phyloP scores from a whole-genome alignment of 305 asterid species.

The Fraxinus dipetala region DNA sequence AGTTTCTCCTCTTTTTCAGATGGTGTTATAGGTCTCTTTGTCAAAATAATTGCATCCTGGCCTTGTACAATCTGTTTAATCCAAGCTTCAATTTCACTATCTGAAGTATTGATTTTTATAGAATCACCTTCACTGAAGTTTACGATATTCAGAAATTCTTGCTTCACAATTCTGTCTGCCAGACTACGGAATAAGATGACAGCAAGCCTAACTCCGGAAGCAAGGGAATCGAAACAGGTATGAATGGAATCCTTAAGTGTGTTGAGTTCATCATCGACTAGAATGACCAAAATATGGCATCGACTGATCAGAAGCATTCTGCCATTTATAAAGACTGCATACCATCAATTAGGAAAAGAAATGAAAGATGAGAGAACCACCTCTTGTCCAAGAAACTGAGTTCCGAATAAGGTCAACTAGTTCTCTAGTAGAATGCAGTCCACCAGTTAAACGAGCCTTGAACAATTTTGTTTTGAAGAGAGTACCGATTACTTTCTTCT shows the following conservation, averaged over 20 bases:
- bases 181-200: slow-evolving; percentile 85
- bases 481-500: slow-evolving; percentile 86
- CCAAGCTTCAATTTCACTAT: slow-evolving; percentile 59
- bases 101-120: slow-evolving; percentile 5
- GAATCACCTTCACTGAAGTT: slow-evolving; percentile 32
- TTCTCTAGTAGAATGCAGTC: slow-evolving; percentile 70
- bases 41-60: slow-evolving; percentile 51
- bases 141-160: slow-evolving; percentile 64
- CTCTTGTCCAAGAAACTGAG: slow-evolving; percentile 67
- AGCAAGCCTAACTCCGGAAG: slow-evolving; percentile 88
- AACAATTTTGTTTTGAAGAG: slow-evolving; percentile 67
- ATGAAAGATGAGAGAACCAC: slow-evolving; percentile 29
- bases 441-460: slow-evolving; percentile 70
- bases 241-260: slow-evolving; percentile 62
- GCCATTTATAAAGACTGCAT: background rate
- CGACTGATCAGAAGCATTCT: background rate
- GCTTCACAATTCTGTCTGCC: slow-evolving; percentile 93
- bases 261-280: slow-evolving; percentile 80
- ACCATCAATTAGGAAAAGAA: background rate
- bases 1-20: slow-evolving; percentile 74
- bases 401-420: slow-evolving; percentile 73
- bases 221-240: slow-evolving; percentile 56
- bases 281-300: background rate
- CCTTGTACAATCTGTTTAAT: slow-evolving; percentile 66
- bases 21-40: slow-evolving; percentile 88